A percentile compares a stretch with the other conserved stretches of the same genome.
Evolutionary conservation across 202 grass and related monocot genomes (phyloP).

Genomic region (Zizania palustris): DNA sequence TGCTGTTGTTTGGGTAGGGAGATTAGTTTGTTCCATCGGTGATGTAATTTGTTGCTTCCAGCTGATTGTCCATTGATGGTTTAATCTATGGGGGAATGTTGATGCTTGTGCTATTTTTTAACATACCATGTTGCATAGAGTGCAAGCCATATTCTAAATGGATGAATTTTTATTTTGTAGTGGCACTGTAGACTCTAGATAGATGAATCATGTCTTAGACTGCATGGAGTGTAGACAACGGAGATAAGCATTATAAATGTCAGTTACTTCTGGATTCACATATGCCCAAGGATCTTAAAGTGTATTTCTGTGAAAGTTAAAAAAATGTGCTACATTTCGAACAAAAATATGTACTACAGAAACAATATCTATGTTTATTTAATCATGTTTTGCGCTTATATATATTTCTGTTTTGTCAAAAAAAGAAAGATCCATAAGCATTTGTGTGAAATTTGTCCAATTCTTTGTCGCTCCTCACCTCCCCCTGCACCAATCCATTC

Average conservation of each 20-base stretch:
- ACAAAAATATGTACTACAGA: background rate
- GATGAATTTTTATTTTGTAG: background rate
- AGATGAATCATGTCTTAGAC: background rate
- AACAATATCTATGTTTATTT: background rate
- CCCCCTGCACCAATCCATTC: too few relatives aligned
- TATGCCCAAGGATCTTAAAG: background rate
- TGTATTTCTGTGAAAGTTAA: background rate
- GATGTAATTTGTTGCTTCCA: conserved; percentile 17
- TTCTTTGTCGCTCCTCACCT: too few relatives aligned
- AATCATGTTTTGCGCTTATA: too few relatives aligned
- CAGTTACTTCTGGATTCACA: background rate
- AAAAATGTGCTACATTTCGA: background rate
- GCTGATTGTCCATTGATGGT: background rate
- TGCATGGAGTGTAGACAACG: background rate
- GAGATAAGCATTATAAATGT: background rate
- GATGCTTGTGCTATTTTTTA: background rate
- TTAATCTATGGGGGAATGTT: background rate
- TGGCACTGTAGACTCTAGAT: background rate
- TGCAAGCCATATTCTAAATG: background rate
- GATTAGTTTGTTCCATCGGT: background rate
- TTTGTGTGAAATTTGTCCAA: too few relatives aligned
- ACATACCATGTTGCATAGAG: background rate
- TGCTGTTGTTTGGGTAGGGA: background rate
- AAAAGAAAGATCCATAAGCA: too few relatives aligned
- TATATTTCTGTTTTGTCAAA: too few relatives aligned